Conservation (phyloP, 1,139 yeast species). For the Blastobotrys proliferans region DNA sequence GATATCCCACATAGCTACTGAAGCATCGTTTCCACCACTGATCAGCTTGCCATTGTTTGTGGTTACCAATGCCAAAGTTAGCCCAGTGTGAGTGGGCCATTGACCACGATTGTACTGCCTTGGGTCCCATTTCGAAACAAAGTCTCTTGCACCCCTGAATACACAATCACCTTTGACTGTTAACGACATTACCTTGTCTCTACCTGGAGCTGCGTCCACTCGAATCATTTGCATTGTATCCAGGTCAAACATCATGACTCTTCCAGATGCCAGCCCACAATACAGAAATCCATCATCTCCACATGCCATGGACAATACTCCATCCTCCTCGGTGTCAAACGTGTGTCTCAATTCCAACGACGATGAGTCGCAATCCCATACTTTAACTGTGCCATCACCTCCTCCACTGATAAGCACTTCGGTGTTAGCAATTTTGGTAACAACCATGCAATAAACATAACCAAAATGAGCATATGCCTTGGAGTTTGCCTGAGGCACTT, state of each 20-base stretch:
- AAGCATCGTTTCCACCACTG: slow-evolving; percentile 60
- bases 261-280: slow-evolving; percentile 73
- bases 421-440: slow-evolving; percentile 29
- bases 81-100: slow-evolving; percentile 37
- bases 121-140: slow-evolving; percentile 32
- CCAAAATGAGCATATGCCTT: slow-evolving; percentile 88
- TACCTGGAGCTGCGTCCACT: slow-evolving; percentile 39
- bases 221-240: slow-evolving; percentile 69
- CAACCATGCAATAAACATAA: slow-evolving; percentile 69
- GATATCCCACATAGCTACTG: slow-evolving; percentile 57
- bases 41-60: slow-evolving; percentile 33
- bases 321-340: slow-evolving; percentile 51
- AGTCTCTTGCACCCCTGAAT: slow-evolving; percentile 49
- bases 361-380: slow-evolving; percentile 49
- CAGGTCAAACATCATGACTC: slow-evolving; percentile 77
- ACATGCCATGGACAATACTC: slow-evolving; percentile 59
- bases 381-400: slow-evolving; percentile 80
- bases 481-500: slow-evolving; percentile 62
- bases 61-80: slow-evolving; percentile 28
- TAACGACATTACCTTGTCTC: slow-evolving; percentile 48
- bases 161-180: slow-evolving; percentile 51
- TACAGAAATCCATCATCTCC: slow-evolving; percentile 64
- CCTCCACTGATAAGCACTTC: slow-evolving; percentile 64
- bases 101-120: slow-evolving; percentile 26
- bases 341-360: slow-evolving; percentile 36